phyloP scores from a whole-genome alignment of 495 filamentous ascomycete genomes.

The Aspergillus ostianus region DNA sequence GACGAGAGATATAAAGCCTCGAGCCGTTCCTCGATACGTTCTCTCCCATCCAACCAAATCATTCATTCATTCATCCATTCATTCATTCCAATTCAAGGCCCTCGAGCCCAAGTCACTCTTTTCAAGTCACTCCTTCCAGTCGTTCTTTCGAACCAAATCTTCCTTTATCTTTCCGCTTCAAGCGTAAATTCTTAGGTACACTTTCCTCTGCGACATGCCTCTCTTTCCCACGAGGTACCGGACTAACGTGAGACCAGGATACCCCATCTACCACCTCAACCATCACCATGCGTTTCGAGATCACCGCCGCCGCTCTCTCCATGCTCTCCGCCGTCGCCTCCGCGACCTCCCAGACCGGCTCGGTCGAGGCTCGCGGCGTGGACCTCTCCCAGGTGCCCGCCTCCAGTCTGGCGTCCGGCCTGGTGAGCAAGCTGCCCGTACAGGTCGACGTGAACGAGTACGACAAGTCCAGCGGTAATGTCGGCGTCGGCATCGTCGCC shows the following conservation, averaged over 20 bases:
- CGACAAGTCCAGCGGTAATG: not conserved
- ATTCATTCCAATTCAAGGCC: not conserved
- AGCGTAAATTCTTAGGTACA: not conserved
- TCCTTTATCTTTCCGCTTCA: not conserved
- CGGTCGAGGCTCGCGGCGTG: not conserved
- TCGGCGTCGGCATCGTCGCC: not conserved
- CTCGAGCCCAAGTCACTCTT: not conserved
- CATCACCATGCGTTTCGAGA: constrained; percentile 1
- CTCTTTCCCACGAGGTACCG: not conserved
- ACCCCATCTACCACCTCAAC: not conserved
- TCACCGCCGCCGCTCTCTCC: not conserved
- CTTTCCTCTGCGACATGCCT: not conserved
- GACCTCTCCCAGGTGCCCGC: not conserved
- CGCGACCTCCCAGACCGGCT: not conserved
- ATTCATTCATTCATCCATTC: constrained; percentile 4
- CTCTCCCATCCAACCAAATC: not conserved
- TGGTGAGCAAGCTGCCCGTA: not conserved
- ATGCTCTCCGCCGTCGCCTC: not conserved
- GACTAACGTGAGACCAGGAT: not conserved
- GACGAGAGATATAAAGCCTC: no score
- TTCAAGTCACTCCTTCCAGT: constrained; percentile 1
- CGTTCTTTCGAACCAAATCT: not conserved
- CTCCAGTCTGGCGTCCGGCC: not conserved
- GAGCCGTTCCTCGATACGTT: no score
- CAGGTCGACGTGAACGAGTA: not conserved